Conservation (phyloP, 345 rosid genomes). For the Eucalyptus marginata region DNA sequence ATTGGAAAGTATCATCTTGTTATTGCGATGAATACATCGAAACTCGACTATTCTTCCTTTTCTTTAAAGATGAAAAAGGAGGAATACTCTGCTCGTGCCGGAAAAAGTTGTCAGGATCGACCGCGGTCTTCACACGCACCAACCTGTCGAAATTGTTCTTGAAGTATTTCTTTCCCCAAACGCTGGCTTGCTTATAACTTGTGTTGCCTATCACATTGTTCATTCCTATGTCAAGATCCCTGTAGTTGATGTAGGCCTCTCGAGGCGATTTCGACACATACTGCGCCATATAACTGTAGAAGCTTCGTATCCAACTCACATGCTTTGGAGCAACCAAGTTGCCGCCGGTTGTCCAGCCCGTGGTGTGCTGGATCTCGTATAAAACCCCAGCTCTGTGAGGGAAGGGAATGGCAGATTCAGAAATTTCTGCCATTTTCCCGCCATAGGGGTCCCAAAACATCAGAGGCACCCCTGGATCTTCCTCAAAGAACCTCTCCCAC, state of each 20-base stretch:
- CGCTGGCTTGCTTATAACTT: conserved; percentile 16
- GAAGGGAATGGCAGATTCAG: conserved; percentile 12
- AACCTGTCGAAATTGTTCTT: conserved; percentile 21
- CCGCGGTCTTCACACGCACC: conserved; percentile 18
- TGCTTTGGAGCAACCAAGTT: not conserved
- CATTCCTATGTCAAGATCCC: conserved; percentile 30
- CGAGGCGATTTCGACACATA: conserved; percentile 22
- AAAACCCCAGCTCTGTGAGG: conserved; percentile 31
- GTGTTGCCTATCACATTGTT: conserved; percentile 12
- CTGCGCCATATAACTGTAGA: conserved; percentile 12
- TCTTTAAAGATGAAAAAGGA: too few species aligned
- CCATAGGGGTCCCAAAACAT: conserved; percentile 17
- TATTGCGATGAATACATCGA: too few species aligned
- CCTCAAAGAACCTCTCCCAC: conserved; percentile 1
- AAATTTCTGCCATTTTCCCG: conserved; percentile 27
- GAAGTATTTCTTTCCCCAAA: conserved; percentile 32
- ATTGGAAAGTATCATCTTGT: too few species aligned
- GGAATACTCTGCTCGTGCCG: not conserved
- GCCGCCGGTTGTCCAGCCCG: conserved; percentile 1
- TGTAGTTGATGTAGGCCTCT: conserved; percentile 19
- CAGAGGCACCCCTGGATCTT: not conserved
- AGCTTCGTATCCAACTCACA: not conserved
- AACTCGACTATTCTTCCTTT: too few species aligned
- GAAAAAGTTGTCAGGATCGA: conserved; percentile 30
- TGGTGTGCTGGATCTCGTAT: conserved; percentile 4